Conservation (phyloP, 2,329 filamentous ascomycete species). For the Drechmeria coniospora region DNA sequence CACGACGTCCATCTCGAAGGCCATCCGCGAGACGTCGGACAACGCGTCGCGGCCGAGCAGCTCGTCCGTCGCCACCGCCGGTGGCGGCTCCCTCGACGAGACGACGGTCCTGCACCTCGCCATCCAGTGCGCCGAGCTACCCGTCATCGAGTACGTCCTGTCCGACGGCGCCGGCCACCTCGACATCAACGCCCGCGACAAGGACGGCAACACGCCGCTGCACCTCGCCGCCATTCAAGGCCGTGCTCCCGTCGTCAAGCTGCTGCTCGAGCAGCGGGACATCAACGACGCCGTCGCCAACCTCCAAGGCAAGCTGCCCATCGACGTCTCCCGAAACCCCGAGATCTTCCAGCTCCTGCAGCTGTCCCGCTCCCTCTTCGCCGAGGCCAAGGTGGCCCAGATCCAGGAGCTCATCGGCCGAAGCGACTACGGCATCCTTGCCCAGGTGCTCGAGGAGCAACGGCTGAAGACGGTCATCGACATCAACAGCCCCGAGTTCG, state of each 20-base stretch:
- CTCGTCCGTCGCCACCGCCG: conserved; percentile 31
- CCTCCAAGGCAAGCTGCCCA: conserved; percentile 65
- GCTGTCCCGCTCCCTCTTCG: conserved; percentile 74
- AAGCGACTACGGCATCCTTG: conserved; percentile 62
- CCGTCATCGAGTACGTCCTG: conserved; percentile 89
- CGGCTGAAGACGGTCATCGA: conserved; percentile 77
- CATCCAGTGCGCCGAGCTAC: conserved; percentile 84
- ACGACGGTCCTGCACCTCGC: conserved; percentile 87
- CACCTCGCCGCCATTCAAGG: conserved; percentile 79
- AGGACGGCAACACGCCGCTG: conserved; percentile 85
- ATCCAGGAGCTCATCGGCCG: conserved; percentile 64
- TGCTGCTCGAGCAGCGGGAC: conserved; percentile 65
- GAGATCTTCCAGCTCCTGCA: conserved; percentile 95
- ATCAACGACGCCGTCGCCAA: conserved; percentile 86
- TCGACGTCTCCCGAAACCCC: conserved; percentile 79
- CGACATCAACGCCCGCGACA: conserved; percentile 80
- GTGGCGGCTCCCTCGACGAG: conserved; percentile 46
- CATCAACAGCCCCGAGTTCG: conserved; percentile 81
- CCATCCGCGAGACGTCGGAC: conserved; percentile 53
- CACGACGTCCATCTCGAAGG: conserved; percentile 75
- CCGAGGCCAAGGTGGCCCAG: conserved; percentile 71
- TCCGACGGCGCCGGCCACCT: conserved; percentile 52
- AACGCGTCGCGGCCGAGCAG: conserved; percentile 38
- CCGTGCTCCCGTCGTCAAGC: conserved; percentile 61
- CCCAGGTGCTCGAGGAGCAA: conserved; percentile 68